Base-by-base conservation (phyloP, 495 filamentous ascomycete species). In the Aspergillus diversus region DNA sequence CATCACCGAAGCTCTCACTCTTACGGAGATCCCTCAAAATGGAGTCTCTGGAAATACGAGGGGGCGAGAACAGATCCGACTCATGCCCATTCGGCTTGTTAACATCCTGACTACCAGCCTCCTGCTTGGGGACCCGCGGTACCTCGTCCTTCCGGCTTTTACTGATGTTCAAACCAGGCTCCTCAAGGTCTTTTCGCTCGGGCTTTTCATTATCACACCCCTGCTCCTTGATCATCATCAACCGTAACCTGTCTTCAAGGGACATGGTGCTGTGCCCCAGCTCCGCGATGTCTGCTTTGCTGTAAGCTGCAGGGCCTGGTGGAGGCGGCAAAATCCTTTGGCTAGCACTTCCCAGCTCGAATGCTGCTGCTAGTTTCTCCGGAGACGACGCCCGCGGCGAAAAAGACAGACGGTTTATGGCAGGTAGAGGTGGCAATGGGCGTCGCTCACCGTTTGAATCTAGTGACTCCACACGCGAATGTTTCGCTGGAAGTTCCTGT, bases 31-130 rank as follows among this genome's bases (percentile, higher is more conserved):
- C 92, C 15, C 92, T 87, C 53, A 97, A 77, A 60, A 98, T 98
- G 0, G 93, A 96, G 70, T 97, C 95, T 21, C 95, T 85, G 37
- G 95, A 97, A 69, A 97, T 94, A 33, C 88, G 89, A 13, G 91
- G 90, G 34, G 89, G 85, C 15, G 73, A 72, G 49, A 76, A 76
- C 7, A 71, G 48, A 39, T 72, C 67, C 3, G 50, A 2, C 5
- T 31, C 49, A 21, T 67, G 66, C 8, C 50, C 60, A 21, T 42
- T 6, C 31, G 83, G 78, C 46, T 76, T 78, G 52, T 82, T 77
- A 27, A 68, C 62, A 3, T 57, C 66, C 16, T 59, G n/a, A 21
- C 63, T 67, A 11, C 71, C 66, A 11, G 77, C 75, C 60, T 74
- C 39, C 33, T 52, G 46, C 39, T 57, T 17, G n/a, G 27, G 32